Evolutionary conservation across 2,329 filamentous ascomycete genomes (phyloP).

Genomic region (Fusarium marasasianum): DNA sequence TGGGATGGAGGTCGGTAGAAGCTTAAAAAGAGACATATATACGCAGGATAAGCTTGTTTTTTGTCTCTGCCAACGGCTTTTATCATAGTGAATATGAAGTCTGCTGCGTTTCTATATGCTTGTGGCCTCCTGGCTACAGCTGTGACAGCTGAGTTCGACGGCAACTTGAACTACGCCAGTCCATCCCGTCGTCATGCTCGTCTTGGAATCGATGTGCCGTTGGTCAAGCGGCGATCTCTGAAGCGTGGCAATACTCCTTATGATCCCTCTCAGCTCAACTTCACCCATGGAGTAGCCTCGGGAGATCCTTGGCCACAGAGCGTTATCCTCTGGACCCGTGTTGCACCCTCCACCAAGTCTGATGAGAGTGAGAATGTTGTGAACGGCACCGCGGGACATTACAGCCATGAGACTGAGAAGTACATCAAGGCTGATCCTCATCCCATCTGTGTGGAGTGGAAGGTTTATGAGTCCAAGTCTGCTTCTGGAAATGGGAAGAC

Average conservation of each 20-base stretch:
- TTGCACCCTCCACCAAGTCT: slow-evolving; percentile 56
- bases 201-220: slow-evolving; percentile 70
- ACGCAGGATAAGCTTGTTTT: background rate
- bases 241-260: slow-evolving; percentile 20
- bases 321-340: slow-evolving; percentile 65
- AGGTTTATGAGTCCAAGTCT: slow-evolving; percentile 57
- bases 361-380: slow-evolving; percentile 51
- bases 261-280: slow-evolving; percentile 56
- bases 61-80: background rate
- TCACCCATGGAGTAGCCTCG: slow-evolving; percentile 69
- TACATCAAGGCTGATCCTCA: slow-evolving; percentile 50
- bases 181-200: slow-evolving; percentile 71
- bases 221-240: slow-evolving; percentile 26
- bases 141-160: slow-evolving; percentile 32
- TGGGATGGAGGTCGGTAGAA: background rate
- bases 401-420: slow-evolving; percentile 58
- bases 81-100: slow-evolving; percentile 8
- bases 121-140: slow-evolving; percentile 7
- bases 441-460: slow-evolving; percentile 75
- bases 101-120: background rate
- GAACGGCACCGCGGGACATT: slow-evolving; percentile 54
- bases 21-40: slow-evolving; percentile 9
- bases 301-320: slow-evolving; percentile 64
- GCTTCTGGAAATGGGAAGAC: slow-evolving; percentile 48
- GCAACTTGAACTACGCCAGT: slow-evolving; percentile 73